phyloP scores from a whole-genome alignment of 768 basidiomycete genomes.

The Psilocybe sp. region DNA sequence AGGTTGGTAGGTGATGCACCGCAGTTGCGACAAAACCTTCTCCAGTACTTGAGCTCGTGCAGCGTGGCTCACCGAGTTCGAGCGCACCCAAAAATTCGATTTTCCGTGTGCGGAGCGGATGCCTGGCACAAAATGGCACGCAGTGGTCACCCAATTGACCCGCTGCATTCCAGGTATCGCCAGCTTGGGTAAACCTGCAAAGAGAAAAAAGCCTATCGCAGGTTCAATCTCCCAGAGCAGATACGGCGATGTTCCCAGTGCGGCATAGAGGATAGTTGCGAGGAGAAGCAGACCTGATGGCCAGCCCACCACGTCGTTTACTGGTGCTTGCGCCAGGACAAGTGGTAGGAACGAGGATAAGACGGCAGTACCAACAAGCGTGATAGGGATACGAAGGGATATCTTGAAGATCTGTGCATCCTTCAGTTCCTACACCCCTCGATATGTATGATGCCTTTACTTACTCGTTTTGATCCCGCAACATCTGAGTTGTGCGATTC shows the following conservation, averaged over 20 bases:
- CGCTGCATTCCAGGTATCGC: constrained; percentile 22
- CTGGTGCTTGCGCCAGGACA: constrained; percentile 23
- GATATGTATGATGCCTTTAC: no score
- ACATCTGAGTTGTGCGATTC: no score
- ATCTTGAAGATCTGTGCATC: neutral
- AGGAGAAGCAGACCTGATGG: constrained; percentile 25
- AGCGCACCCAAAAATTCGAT: constrained; percentile 24
- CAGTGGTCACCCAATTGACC: constrained; percentile 17
- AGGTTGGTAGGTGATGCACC: constrained; percentile 3
- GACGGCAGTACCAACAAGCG: constrained; percentile 7
- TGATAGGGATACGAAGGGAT: constrained; percentile 5
- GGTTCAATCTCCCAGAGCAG: constrained; percentile 26
- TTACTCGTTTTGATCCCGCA: no score
- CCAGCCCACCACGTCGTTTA: constrained; percentile 27
- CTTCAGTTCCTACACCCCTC: no score
- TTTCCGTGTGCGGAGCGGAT: constrained; percentile 18
- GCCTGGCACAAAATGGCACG: constrained; percentile 24
- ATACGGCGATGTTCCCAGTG: constrained; percentile 20
- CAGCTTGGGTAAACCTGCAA: constrained; percentile 19
- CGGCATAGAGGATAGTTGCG: constrained; percentile 24
- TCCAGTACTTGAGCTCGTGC: constrained; percentile 18
- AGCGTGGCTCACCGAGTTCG: constrained; percentile 14
- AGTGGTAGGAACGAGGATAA: constrained; percentile 6
- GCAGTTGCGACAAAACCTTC: constrained; percentile 7
- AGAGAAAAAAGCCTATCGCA: constrained; percentile 19